phyloP scores from a whole-genome alignment of 176 grass and related monocot species.

The Phoenix roebelenii region DNA sequence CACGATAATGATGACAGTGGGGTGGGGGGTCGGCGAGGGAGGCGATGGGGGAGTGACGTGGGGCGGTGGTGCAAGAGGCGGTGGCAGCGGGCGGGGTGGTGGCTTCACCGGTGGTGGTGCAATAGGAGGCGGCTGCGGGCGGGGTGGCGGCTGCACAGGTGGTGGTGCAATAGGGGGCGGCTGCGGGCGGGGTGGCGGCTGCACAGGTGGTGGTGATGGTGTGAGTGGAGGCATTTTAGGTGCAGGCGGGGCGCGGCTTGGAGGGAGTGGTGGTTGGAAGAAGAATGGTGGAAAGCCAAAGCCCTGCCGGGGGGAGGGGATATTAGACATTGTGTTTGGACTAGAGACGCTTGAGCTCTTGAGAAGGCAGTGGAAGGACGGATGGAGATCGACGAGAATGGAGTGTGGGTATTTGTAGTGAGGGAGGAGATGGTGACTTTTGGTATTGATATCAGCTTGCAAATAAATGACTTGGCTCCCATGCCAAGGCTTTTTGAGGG shows the following conservation, averaged over 20 bases:
- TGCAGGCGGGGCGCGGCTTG: too few species aligned
- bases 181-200: not conserved
- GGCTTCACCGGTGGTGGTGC: not conserved
- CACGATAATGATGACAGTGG: slow-evolving; percentile 2
- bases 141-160: too few species aligned
- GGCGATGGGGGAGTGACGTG: not conserved
- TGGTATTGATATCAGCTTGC: not conserved
- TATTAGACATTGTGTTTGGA: too few species aligned
- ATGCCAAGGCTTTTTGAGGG: not conserved
- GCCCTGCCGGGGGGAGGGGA: too few species aligned
- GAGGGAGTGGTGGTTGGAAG: too few species aligned
- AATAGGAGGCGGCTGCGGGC: not conserved
- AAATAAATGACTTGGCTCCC: slow-evolving; percentile 4
- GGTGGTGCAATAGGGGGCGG: too few species aligned
- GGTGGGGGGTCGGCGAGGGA: not conserved
- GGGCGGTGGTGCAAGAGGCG: not conserved
- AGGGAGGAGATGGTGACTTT: not conserved
- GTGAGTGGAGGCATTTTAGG: too few species aligned
- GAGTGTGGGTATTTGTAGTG: not conserved
- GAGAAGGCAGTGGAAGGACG: not conserved
- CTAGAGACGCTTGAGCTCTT: too few species aligned
- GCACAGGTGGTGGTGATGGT: not conserved
- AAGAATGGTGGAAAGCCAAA: too few species aligned
- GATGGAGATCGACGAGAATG: not conserved
- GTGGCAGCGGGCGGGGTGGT: not conserved